Evolutionary conservation across 768 basidiomycete genomes (phyloP).

Genomic region (Rhodotorula kratochvilovae): DNA sequence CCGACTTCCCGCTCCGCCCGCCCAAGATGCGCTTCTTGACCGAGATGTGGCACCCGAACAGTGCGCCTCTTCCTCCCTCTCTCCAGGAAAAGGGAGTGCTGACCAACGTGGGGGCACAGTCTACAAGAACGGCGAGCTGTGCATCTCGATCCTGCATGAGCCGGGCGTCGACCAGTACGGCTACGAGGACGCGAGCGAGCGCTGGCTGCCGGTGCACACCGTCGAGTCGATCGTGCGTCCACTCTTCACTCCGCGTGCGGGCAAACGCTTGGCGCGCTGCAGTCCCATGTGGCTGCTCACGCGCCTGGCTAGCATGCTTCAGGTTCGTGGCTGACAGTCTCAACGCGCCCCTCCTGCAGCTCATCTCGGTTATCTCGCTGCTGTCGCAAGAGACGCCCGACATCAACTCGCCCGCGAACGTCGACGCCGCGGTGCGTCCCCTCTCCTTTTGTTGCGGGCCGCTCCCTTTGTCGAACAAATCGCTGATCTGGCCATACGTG

Average conservation of each 20-base stretch:
- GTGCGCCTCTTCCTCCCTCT: constrained; percentile 40
- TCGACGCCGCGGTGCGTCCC: constrained; percentile 69
- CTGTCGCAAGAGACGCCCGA: constrained; percentile 87
- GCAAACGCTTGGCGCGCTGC: neutral
- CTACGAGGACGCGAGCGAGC: constrained; percentile 92
- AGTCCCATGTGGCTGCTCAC: no score
- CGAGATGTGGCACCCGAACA: constrained; percentile 54
- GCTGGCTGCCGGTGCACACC: constrained; percentile 96
- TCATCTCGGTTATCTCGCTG: constrained; percentile 92
- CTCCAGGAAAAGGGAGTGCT: no score
- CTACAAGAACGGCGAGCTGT: constrained; percentile 50
- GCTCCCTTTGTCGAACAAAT: neutral
- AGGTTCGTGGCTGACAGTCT: no score
- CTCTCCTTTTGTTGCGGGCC: neutral
- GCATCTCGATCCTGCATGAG: constrained; percentile 65
- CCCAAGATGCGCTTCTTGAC: constrained; percentile 71
- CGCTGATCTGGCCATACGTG: no score
- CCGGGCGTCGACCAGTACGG: constrained; percentile 92
- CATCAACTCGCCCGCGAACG: constrained; percentile 88
- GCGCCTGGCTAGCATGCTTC: no score
- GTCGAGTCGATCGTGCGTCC: constrained; percentile 84
- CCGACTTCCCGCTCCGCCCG: constrained; percentile 77
- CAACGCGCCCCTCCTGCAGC: constrained; percentile 53
- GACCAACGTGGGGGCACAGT: constrained; percentile 39
- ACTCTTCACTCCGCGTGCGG: neutral